Evolutionary conservation across 23 red algal species (phyloP).

Genomic region (Cyanidium caldarium): DNA sequence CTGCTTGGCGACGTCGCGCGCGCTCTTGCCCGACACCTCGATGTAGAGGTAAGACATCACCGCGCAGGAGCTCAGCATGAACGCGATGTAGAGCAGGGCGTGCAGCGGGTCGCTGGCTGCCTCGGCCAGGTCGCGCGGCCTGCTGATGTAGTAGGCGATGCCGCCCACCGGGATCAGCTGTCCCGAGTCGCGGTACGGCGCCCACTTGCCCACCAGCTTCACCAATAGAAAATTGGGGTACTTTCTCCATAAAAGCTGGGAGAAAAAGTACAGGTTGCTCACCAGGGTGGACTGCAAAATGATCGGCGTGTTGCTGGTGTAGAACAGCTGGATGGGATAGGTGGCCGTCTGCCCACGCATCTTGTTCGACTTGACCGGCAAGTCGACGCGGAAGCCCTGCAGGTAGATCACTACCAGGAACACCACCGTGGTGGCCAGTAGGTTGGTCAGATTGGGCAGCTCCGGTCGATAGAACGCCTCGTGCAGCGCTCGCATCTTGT

Average conservation of each 20-base stretch:
- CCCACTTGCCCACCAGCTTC: constrained; percentile 76
- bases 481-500: constrained; percentile 76
- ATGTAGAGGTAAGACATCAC: constrained; percentile 92
- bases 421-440: constrained; percentile 79
- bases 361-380: constrained; percentile 72
- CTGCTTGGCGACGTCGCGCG: constrained; percentile 88
- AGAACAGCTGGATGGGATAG: constrained; percentile 99
- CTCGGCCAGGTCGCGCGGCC: constrained; percentile 49
- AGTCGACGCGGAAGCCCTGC: constrained; percentile 92
- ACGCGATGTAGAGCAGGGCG: constrained; percentile 63
- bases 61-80: constrained; percentile 81
- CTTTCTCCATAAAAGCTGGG: constrained; percentile 63
- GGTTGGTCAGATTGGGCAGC: constrained; percentile 90
- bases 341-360: constrained; percentile 65
- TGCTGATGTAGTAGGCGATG: constrained; percentile 94
- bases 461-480: constrained; percentile 92
- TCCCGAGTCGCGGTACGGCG: constrained; percentile 33
- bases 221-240: constrained; percentile 79
- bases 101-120: constrained; percentile 59
- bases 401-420: constrained; percentile 98
- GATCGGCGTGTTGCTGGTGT: constrained; percentile 98
- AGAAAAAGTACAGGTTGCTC: constrained; percentile 94
- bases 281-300: constrained; percentile 99
- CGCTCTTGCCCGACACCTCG: constrained; percentile 88
- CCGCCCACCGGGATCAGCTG: constrained; percentile 86